Conservation (phyloP, 75 land plant genomes). For the Cupressus sempervirens region DNA sequence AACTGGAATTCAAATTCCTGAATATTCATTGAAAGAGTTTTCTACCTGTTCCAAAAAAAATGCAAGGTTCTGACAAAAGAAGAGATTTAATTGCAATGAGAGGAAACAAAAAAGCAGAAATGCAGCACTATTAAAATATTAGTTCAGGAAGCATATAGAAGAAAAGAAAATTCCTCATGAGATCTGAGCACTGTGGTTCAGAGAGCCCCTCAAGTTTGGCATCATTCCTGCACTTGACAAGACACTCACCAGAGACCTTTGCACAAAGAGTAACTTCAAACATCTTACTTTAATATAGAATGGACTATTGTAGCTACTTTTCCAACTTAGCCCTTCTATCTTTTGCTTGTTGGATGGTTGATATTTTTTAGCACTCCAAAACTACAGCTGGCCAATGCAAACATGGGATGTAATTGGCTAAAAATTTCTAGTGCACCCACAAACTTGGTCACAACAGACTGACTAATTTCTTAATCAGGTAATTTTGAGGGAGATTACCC, state of each 20-base stretch:
- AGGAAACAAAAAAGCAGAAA: not conserved
- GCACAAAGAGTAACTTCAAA: not conserved
- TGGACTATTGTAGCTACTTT: not conserved
- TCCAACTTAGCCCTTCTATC: not conserved
- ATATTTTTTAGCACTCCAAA: not conserved
- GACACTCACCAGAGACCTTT: not conserved
- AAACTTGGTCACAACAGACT: not conserved
- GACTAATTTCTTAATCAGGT: not conserved
- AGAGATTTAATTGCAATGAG: not conserved
- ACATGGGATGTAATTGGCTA: not conserved
- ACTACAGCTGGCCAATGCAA: not conserved
- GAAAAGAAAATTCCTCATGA: not conserved
- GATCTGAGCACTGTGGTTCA: not conserved
- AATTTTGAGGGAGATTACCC: not conserved
- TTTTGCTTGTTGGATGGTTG: not conserved
- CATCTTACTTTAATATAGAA: not conserved
- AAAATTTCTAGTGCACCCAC: not conserved
- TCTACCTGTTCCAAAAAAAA: not conserved
- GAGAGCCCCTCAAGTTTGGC: not conserved
- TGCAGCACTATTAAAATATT: not conserved
- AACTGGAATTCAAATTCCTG: not conserved
- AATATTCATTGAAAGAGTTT: not conserved
- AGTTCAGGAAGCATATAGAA: not conserved
- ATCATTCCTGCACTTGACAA: not conserved
- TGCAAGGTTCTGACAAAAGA: not conserved